These are phyloP conservation scores for Annona squamosa DNA, from an alignment of 164 flowering plant genomes.

Conservation along the genomic window DNA sequence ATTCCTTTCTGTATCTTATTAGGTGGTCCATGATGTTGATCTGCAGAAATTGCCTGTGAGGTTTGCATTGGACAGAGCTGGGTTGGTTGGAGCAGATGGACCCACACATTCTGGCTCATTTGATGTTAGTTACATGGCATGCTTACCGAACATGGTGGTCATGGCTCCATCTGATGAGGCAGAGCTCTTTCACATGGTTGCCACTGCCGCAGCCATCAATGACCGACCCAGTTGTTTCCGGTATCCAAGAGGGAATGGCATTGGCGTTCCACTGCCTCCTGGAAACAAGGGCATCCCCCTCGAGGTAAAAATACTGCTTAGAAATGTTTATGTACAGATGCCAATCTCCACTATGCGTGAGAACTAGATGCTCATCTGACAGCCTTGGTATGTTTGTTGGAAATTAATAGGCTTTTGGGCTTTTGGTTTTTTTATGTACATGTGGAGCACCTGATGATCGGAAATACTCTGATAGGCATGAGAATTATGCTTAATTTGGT, in stretches of 20 bases:
- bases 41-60: slow-evolving; percentile 92
- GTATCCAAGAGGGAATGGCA: slow-evolving; percentile 92
- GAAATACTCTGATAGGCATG: neutral
- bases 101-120: slow-evolving; percentile 97
- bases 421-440: neutral
- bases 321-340: neutral
- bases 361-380: neutral
- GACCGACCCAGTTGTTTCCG: slow-evolving; percentile 92
- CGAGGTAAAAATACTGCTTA: slow-evolving; percentile 42
- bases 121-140: slow-evolving; percentile 92
- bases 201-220: slow-evolving; percentile 91
- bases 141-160: slow-evolving; percentile 98
- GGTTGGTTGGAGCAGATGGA: slow-evolving; percentile 96
- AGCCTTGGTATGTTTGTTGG: neutral
- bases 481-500: too few relatives aligned
- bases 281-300: slow-evolving; percentile 90
- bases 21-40: slow-evolving; percentile 97
- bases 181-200: slow-evolving; percentile 95
- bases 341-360: neutral
- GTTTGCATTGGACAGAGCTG: slow-evolving; percentile 97
- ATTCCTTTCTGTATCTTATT: neutral
- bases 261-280: slow-evolving; percentile 69
- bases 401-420: neutral
- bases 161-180: slow-evolving; percentile 99
- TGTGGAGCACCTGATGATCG: neutral